Evolutionary conservation across 2,329 filamentous ascomycete species (phyloP).

Genomic region (Kalmusia sp.): DNA sequence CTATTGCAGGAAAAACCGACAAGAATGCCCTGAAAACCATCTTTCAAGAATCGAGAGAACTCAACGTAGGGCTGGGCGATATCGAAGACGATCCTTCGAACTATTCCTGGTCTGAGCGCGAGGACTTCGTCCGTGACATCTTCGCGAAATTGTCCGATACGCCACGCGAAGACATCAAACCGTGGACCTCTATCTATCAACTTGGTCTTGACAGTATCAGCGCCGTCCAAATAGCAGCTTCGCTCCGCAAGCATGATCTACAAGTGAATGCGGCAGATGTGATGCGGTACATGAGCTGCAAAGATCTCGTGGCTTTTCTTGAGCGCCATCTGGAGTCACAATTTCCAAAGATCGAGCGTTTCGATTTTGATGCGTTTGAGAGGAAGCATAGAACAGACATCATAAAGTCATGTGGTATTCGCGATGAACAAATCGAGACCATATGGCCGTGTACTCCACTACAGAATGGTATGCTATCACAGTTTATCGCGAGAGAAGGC

Average conservation of each 20-base stretch:
- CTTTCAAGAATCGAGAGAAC: slow-evolving; percentile 33
- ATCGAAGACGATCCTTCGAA: slow-evolving; percentile 2
- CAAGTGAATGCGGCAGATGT: slow-evolving; percentile 74
- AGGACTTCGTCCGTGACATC: slow-evolving; percentile 62
- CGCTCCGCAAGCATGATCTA: slow-evolving; percentile 67
- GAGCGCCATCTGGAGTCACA: slow-evolving; percentile 4
- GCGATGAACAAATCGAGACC: slow-evolving; percentile 55
- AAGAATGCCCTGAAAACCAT: slow-evolving; percentile 39
- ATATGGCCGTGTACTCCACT: slow-evolving; percentile 80
- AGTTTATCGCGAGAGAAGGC: slow-evolving; percentile 73
- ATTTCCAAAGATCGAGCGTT: background rate
- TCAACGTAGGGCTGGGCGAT: background rate
- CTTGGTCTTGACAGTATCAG: slow-evolving; percentile 94
- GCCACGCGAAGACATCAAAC: slow-evolving; percentile 58
- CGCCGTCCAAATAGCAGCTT: slow-evolving; percentile 76
- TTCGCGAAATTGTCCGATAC: slow-evolving; percentile 66
- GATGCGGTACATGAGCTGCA: slow-evolving; percentile 60
- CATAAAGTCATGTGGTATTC: slow-evolving; percentile 38
- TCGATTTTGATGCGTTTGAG: slow-evolving; percentile 62
- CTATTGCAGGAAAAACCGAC: slow-evolving; percentile 50
- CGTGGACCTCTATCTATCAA: slow-evolving; percentile 77
- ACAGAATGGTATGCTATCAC: slow-evolving; percentile 80
- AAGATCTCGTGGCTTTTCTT: slow-evolving; percentile 37
- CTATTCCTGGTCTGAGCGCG: slow-evolving; percentile 58
- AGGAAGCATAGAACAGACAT: slow-evolving; percentile 46